Evolutionary conservation across 106 monocot genomes (phyloP), one percentile per base, ranked within the genome.

Genomic region (Apostasia ramifera): DNA sequence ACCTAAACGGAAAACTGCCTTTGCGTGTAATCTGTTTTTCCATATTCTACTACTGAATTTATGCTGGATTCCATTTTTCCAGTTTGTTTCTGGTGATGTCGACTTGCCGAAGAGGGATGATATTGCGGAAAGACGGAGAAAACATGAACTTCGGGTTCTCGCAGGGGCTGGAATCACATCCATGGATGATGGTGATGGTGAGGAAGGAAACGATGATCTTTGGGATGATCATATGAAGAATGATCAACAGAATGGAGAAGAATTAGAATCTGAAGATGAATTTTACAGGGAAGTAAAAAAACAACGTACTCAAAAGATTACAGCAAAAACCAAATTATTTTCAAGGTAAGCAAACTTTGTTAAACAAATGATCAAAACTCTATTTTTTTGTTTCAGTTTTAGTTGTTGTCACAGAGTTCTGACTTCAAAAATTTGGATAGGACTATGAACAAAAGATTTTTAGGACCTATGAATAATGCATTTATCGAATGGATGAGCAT

Each of bases 71-170:
- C 26, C 26, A 26, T 26, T 26, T 26, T 65, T 68, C 4, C 6
- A 97, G 89, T n/a, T 85, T 55, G 53, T 73, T 61, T 92, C 97
- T 68, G 95, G 95, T 67, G 95, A 97, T 68, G 92, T 83, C 71
- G 95, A 97, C 59, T 69, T 97, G 70, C 95, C 95, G 44, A 81
- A 71, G 63, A 77, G 92, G 72, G 95, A 92, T 72, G 84, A 88
- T 47, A 86, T 97, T 73, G 97, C 92, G 54, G 97, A 92, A 70
- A 84, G 92, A 67, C 76, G 97, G 37, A 84, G 84, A 72, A 97
- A 92, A 71, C 77, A 85, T 50, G 92, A 97, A 69, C 81, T 90
- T 43, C 84, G 83, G 4, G 86, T 89, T 48, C 86, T 92, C 59
- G 76, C 82, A 47, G 82, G 79, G 72, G 71, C 82, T 54, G 84